Evolutionary conservation across 164 flowering plant genomes (phyloP), one percentile per base, ranked within the genome.

Genomic region (Macadamia tetraphylla): DNA sequence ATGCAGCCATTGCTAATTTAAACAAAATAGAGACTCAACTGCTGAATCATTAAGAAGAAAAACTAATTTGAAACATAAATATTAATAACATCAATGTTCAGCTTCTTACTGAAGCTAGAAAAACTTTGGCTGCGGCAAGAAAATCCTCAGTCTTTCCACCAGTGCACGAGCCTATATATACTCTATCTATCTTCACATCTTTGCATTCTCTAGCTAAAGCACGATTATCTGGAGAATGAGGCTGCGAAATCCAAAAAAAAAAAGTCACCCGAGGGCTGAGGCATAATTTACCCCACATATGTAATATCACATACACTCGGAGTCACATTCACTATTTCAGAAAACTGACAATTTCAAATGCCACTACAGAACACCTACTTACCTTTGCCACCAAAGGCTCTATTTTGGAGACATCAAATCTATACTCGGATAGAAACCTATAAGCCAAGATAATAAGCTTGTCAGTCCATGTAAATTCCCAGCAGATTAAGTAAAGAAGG

Each of bases 131-230:
- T 35, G 89, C 96, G 66, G 99, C 97, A 44, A 92, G 72, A 73
- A 95, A 95, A 80, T 95, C 99, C 74, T 95, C 99, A 15, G 92
- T 95, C 78, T 95, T 92, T 42, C 99, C 99, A 77, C 99, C 98
- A 63, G 99, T 92, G 78, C 99, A 95, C 56, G 98, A 95, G 70
- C 99, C 99, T 66, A 95, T 92, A 71, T 95, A 95, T 30, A 95
- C 99, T 75, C 99, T 83, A 79, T 95, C 98, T 65, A 92, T 89
- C 79, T 95, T 95, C 65, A 95, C 94, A 81, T 92, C 94, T 79
- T 89, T 90, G 83, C 99, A 95, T 73, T 95, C 99, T 82, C 99
- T 83, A 55, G 96, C 99, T 63, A 88, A 80, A 60, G 88, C 98
- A 62, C 99, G 91, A 62, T 95, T 95, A 80, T 92, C 99, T 48